Percentiles rank a stretch among this genome's conserved stretches.
Evolutionary conservation across 257 asterid species (phyloP).

Genomic region (Striga asiatica): DNA sequence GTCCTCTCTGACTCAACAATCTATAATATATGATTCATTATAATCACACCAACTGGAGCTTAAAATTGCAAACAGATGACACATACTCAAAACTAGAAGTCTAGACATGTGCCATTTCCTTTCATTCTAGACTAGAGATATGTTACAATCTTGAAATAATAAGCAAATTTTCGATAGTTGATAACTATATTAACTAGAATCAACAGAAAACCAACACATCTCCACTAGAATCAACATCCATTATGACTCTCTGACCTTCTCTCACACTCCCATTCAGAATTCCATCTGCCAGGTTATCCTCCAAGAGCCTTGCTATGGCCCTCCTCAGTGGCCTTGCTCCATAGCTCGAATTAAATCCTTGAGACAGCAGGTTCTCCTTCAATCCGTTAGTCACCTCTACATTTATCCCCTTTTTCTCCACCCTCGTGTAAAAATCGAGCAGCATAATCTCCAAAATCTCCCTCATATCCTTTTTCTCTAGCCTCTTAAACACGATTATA

Average conservation of each 20-base stretch:
- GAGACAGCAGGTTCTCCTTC: constrained; percentile 36
- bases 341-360: constrained; percentile 42
- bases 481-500: constrained; percentile 43
- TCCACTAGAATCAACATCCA: constrained; percentile 31
- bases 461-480: constrained; percentile 34
- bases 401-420: constrained; percentile 24
- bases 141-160: no score
- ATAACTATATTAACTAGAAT: no score
- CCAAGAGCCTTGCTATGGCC: constrained; percentile 45
- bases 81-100: no score
- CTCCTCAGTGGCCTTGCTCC: constrained; percentile 60
- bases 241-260: constrained; percentile 28
- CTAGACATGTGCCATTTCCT: no score
- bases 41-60: no score
- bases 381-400: constrained; percentile 31
- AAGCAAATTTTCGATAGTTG: no score
- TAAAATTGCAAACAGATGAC: no score
- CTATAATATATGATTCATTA: no score
- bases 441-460: constrained; percentile 44
- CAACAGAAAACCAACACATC: neutral
- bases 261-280: constrained; percentile 34
- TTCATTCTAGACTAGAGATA: no score
- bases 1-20: no score
- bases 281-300: constrained; percentile 53
- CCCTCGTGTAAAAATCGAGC: constrained; percentile 33